These are phyloP conservation scores for Neofusicoccum laricinum DNA, from an alignment of 2,329 filamentous ascomycete species.

Conservation along the genomic window DNA sequence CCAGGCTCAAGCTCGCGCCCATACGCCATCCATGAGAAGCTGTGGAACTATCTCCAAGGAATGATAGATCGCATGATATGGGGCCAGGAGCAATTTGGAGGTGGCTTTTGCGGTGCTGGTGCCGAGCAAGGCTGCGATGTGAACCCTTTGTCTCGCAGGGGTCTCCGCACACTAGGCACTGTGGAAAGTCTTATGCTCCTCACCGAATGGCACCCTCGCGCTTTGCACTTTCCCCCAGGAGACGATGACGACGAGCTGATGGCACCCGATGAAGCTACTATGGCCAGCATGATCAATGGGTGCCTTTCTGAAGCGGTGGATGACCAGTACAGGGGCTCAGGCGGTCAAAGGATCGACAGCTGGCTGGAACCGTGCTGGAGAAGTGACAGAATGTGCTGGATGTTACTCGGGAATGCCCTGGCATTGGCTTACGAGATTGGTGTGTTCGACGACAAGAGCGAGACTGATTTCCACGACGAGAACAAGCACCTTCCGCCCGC, in stretches of 20 bases:
- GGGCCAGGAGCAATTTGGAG: constrained; percentile 94
- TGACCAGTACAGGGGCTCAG: constrained; percentile 54
- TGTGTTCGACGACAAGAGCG: constrained; percentile 87
- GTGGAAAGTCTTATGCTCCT: constrained; percentile 92
- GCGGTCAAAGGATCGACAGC: constrained; percentile 83
- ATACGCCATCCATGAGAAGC: constrained; percentile 88
- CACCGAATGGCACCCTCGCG: constrained; percentile 95
- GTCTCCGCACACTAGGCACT: constrained; percentile 83
- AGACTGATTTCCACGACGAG: constrained; percentile 53
- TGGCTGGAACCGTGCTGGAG: constrained; percentile 97
- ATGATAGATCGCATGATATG: constrained; percentile 96
- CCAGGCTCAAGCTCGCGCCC: constrained; percentile 80
- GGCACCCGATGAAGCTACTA: constrained; percentile 56
- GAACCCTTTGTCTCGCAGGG: constrained; percentile 58
- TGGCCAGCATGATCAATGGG: constrained; percentile 21
- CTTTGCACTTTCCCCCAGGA: constrained; percentile 82
- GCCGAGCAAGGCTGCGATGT: constrained; percentile 64
- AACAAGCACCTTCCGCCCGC: constrained; percentile 36
- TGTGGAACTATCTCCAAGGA: constrained; percentile 89
- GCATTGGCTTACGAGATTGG: constrained; percentile 90
- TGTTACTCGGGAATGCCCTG: constrained; percentile 88
- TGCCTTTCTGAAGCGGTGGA: not conserved
- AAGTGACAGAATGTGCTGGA: constrained; percentile 92
- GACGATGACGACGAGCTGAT: constrained; percentile 64
- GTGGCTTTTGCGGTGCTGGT: constrained; percentile 76